These are phyloP conservation scores for Xylaria longipes DNA, from an alignment of 495 filamentous ascomycete species.

Conservation along the genomic window DNA sequence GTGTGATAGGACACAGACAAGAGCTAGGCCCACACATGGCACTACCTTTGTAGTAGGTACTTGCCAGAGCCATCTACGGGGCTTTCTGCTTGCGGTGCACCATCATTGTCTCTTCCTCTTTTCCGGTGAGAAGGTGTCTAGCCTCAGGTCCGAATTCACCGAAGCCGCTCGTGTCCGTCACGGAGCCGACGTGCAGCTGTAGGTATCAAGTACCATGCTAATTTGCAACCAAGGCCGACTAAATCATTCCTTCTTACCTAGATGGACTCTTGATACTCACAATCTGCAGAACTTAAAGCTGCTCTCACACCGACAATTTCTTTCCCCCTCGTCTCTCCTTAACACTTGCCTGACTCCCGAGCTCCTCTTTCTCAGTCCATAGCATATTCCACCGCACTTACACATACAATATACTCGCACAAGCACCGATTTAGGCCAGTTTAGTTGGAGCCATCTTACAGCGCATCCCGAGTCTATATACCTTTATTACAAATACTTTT, in stretches of 20 bases:
- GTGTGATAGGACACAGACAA: constrained; percentile 4
- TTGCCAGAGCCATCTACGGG: neutral
- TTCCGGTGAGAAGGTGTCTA: neutral
- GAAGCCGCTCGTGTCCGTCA: neutral
- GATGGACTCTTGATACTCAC: neutral
- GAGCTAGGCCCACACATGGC: neutral
- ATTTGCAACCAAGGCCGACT: constrained; percentile 1
- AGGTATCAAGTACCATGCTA: neutral
- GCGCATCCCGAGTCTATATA: neutral
- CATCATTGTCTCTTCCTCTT: neutral
- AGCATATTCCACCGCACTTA: neutral
- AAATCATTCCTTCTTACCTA: neutral
- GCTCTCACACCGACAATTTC: constrained; percentile 12
- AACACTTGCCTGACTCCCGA: constrained; percentile 13
- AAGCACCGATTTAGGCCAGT: neutral
- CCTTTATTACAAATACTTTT: constrained; percentile 14
- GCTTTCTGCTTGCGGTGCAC: neutral
- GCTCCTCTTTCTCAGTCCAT: constrained; percentile 3
- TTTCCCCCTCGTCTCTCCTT: neutral
- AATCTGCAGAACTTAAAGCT: constrained; percentile 10
- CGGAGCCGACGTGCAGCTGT: neutral
- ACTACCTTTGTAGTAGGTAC: neutral
- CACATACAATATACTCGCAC: neutral
- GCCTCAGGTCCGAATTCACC: neutral
- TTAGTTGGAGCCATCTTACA: neutral